Evolutionary conservation across 2,329 filamentous ascomycete genomes (phyloP), one percentile per base, ranked within the genome.

Genomic region (Ambrosiella beaveri): DNA sequence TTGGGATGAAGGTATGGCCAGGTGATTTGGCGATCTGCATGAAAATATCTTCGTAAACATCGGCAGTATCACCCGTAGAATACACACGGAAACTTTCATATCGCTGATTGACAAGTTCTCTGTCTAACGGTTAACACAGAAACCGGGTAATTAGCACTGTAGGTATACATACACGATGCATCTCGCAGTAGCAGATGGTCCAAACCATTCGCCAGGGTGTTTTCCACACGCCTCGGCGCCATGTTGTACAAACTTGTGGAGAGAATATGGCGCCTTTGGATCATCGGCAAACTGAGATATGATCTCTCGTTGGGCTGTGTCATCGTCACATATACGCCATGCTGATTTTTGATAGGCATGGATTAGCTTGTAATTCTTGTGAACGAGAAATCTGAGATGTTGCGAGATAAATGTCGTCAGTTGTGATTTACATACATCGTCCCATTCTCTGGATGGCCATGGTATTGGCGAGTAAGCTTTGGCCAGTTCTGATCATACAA

Each of bases 201-300:
- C 93, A 71, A 98, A 98, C 93, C 93, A 98, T 71, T 97, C 88
- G 41, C 93, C 93, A 0, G 93, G 93, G 66, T 94, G 87, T 70
- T 95, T 97, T 3, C 88, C 90, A 69, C 93, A 98, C 2, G 85
- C 84, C 40, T 79, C 76, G 27, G 89, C 89, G 15, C 93, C 93
- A 64, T 95, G 86, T 57, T 84, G 77, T 40, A 98, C 93, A 66
- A 98, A 98, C 62, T 84, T 87, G 66, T 98, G 93, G 64, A 98
- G 88, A 1, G 91, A 97, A 67, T 95, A 97, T 0, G 89, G 88
- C 2, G 93, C 89, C 63, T 77, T 78, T 1, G 87, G 81, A 62
- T 91, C 84, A 65, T 98, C 93, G 27, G 91, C 88, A 65, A 98
- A 98, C 51, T 91, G 70, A 1, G 85, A 81, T 27, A 97, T 71